phyloP scores from a whole-genome alignment of 441 rosid genomes.

The Populus tomentosa region DNA sequence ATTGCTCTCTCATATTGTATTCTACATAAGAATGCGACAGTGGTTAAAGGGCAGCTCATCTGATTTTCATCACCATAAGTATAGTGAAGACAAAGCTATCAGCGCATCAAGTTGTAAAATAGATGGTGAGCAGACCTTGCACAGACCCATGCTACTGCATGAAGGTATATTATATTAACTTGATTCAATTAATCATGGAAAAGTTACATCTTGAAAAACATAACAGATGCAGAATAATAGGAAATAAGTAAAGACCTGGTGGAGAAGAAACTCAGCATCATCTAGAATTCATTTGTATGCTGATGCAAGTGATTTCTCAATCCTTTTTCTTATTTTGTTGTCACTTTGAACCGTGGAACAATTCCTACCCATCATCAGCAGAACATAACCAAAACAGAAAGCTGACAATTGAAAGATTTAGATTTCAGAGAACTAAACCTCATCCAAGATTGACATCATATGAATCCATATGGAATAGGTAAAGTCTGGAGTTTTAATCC shows the following conservation, averaged over 20 bases:
- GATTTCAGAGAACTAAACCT: constrained; percentile 12
- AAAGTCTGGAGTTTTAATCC: constrained; percentile 35
- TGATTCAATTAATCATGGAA: constrained; percentile 15
- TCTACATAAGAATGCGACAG: background rate
- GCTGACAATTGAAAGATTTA: background rate
- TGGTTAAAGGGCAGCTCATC: background rate
- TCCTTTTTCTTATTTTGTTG: constrained; percentile 1
- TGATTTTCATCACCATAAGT: background rate
- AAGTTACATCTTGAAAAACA: background rate
- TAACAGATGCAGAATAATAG: background rate
- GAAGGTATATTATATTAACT: constrained; percentile 1
- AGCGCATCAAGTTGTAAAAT: background rate
- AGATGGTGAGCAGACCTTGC: background rate
- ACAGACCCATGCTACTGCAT: background rate
- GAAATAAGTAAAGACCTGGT: constrained; percentile 7
- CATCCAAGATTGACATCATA: background rate
- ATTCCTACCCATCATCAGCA: constrained; percentile 6
- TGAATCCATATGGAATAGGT: constrained; percentile 2
- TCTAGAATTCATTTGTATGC: constrained; percentile 11
- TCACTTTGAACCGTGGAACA: constrained; percentile 12
- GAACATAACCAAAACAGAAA: background rate
- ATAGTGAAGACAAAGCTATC: background rate
- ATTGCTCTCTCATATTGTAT: background rate
- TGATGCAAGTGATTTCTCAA: constrained; percentile 9
- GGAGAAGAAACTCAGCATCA: constrained; percentile 15